Base-by-base conservation (phyloP, 2,329 filamentous ascomycete genomes). In the Apiospora sp. region DNA sequence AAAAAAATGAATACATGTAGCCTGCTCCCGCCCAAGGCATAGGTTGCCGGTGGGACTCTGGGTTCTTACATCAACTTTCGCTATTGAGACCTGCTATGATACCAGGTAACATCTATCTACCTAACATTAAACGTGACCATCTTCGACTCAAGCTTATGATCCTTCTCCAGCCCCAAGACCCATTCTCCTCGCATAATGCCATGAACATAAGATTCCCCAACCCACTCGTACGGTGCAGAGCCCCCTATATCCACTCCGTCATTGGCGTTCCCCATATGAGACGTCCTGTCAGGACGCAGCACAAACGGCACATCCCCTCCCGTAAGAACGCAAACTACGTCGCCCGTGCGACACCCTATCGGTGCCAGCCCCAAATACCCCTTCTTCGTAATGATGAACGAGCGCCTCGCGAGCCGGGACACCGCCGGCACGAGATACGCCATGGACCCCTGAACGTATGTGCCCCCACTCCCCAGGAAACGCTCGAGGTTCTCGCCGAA, bases 161-260 rank as follows among this genome's bases (percentile, higher is more conserved):
- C 12, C 24, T 22, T 16, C 24, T 48, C 43, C 4, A 68, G 12
- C 43, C 48, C 67, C 22, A 24, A 43, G 12, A 68, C 43, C 67
- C 67, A 68, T 48, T 68, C 67, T 3, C 67, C 67, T 19, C 44
- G 67, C 67, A 68, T 68, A 12, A 68, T 68, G 2, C n/a, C 67
- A 44, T 68, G 67, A n/a, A 68, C 43, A 44, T 48, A 68, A 19
- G 67, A 14, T 24, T 68, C 67, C 24, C 67, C 67, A 24, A 68
- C 67, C 67, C 37, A 48, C 67, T 24, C 30, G 24, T 68, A 22
- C 0, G 13, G 43, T 7, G 41, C 13, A n/a, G 22, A 30, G 0
- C 43, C 4, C 16, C 3, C 67, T 12, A 13, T 5, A 16, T n/a
- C n/a, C n/a, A n/a, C n/a, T n/a, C n/a, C n/a, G n/a, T n/a, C n/a